Percentiles rank a stretch among this genome's conserved stretches.
Conservation (phyloP, 257 asterid genomes). For the Capsicum rhomboideum region DNA sequence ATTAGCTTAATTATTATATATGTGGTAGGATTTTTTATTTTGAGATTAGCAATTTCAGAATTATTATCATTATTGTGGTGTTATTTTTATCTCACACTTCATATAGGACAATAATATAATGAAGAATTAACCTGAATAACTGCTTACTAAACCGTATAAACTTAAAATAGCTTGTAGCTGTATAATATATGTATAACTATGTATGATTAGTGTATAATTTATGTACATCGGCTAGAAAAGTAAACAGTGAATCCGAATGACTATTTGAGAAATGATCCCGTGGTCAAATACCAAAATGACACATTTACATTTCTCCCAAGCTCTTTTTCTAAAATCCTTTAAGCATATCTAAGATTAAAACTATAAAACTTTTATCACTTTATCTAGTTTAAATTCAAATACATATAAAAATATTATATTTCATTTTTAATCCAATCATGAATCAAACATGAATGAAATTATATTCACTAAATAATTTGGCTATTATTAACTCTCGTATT, state of each 20-base stretch:
- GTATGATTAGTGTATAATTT: no score
- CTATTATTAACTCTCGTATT: not conserved
- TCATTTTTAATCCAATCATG: not conserved
- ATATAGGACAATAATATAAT: not conserved
- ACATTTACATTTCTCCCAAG: not conserved
- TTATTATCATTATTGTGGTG: not conserved
- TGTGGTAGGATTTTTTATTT: not conserved
- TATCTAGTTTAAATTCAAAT: not conserved
- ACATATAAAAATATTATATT: not conserved
- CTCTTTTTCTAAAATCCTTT: not conserved
- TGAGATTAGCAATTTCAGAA: not conserved
- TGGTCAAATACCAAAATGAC: not conserved
- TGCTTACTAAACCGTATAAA: no score
- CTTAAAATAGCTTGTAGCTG: no score
- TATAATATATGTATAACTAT: no score
- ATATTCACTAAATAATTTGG: not conserved
- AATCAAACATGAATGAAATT: not conserved
- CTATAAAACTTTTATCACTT: not conserved
- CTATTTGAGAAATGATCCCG: not conserved
- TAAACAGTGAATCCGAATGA: no score
- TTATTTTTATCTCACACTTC: not conserved
- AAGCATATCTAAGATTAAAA: not conserved
- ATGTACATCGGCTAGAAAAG: no score
- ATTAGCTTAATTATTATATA: not conserved
- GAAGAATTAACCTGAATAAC: no score